phyloP scores from a whole-genome alignment of 768 basidiomycete genomes.

The Saitozyma podzolica region DNA sequence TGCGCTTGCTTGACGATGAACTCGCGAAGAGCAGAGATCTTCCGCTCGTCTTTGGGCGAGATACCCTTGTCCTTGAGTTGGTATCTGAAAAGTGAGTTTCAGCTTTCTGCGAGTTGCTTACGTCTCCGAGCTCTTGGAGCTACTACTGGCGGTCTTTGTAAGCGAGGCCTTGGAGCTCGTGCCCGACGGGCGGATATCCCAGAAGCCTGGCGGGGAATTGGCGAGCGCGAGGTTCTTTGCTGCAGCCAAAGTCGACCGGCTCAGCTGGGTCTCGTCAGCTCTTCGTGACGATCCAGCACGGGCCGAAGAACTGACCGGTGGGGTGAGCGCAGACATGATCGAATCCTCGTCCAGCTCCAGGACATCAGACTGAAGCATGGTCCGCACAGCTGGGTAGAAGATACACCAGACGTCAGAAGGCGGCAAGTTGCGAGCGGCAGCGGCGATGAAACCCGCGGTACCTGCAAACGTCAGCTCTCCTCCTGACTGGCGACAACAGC shows the following conservation, averaged over 20 bases:
- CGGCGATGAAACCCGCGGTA: constrained; percentile 81
- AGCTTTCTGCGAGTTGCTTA: constrained; percentile 8
- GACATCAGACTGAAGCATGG: constrained; percentile 82
- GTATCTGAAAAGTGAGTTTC: constrained; percentile 3
- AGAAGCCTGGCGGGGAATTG: constrained; percentile 74
- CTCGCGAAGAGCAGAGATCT: constrained; percentile 83
- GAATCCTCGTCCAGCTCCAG: constrained; percentile 69
- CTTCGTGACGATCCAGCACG: not conserved
- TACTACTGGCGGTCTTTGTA: constrained; percentile 12
- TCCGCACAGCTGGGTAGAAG: constrained; percentile 83
- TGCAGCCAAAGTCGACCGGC: constrained; percentile 75
- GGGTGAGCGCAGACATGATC: constrained; percentile 72
- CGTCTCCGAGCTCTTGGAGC: constrained; percentile 7
- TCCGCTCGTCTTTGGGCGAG: constrained; percentile 75
- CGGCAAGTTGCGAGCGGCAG: constrained; percentile 77
- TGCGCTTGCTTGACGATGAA: constrained; percentile 82
- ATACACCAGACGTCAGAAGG: constrained; percentile 95
- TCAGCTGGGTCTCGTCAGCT: constrained; percentile 51
- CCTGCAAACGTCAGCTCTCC: constrained; percentile 57
- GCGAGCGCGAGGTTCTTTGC: constrained; percentile 87
- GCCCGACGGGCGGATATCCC: constrained; percentile 60
- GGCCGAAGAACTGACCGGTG: constrained; percentile 62
- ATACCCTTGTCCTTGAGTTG: constrained; percentile 63
- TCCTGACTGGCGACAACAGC: not conserved
- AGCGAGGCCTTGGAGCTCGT: constrained; percentile 20